Conservation (phyloP, 2,329 filamentous ascomycete genomes). For the Thermoascus crustaceus region DNA sequence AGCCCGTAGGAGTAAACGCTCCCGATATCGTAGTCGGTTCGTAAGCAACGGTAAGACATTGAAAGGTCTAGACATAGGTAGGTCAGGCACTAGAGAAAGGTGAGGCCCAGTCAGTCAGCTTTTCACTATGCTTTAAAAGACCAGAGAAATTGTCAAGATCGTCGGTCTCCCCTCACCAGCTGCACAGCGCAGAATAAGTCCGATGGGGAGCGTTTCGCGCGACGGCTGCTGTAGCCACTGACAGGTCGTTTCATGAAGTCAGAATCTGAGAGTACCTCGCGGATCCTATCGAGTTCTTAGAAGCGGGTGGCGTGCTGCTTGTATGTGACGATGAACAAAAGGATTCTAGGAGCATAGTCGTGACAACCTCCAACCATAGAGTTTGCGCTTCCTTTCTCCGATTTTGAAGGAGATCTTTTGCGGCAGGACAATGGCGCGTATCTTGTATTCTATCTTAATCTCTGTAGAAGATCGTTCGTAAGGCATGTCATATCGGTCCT, state of each 20-base stretch:
- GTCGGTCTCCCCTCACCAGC: conserved; percentile 16
- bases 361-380: conserved; percentile 24
- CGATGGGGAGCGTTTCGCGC: conserved; percentile 10
- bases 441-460: conserved; percentile 27
- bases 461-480: conserved; percentile 13
- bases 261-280: conserved; percentile 9
- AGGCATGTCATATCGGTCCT: conserved; percentile 25
- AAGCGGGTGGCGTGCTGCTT: neutral
- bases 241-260: conserved; percentile 19
- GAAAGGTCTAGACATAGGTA: conserved; percentile 24
- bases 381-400: conserved; percentile 16
- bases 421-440: conserved; percentile 26
- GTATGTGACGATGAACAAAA: conserved; percentile 6
- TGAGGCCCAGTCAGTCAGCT: conserved; percentile 7
- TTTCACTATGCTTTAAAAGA: conserved; percentile 3
- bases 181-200: conserved; percentile 22
- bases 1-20: conserved; percentile 19
- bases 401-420: conserved; percentile 20
- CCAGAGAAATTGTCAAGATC: neutral
- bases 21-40: conserved; percentile 25
- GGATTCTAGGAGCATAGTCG: conserved; percentile 22
- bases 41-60: conserved; percentile 15
- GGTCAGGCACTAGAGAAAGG: conserved; percentile 22
- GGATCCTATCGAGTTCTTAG: conserved; percentile 18
- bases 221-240: conserved; percentile 9